phyloP scores from a whole-genome alignment of 768 basidiomycete species.

The Mycena capillaripes region DNA sequence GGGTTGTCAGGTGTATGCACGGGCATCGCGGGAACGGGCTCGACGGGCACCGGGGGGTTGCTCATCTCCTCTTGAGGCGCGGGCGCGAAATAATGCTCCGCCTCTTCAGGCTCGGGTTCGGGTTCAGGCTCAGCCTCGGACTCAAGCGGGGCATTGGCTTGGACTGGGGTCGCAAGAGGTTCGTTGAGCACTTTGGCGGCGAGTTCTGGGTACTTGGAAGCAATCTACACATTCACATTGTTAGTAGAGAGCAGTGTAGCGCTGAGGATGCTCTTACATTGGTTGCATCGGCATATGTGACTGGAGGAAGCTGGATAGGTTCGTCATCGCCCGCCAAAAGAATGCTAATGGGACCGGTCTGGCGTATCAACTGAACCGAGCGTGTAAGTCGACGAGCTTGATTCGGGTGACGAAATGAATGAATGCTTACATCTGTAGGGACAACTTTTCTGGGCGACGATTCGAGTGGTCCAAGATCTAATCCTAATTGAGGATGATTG shows the following conservation, averaged over 20 bases:
- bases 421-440: neutral
- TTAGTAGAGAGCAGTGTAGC: neutral
- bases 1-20: slow-evolving; percentile 48
- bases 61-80: too few relatives aligned
- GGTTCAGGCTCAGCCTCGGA: neutral
- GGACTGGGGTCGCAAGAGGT: slow-evolving; percentile 44
- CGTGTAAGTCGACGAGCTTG: neutral
- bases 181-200: slow-evolving; percentile 48
- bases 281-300: slow-evolving; percentile 56
- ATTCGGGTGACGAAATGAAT: neutral
- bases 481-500: slow-evolving; percentile 25
- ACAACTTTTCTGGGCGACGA: slow-evolving; percentile 7
- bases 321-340: slow-evolving; percentile 21
- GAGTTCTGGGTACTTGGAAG: slow-evolving; percentile 49
- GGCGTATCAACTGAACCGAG: neutral
- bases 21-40: slow-evolving; percentile 4
- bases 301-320: slow-evolving; percentile 39
- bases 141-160: slow-evolving; percentile 1
- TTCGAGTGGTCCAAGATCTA: slow-evolving; percentile 23
- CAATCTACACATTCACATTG: slow-evolving; percentile 45
- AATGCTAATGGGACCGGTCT: neutral
- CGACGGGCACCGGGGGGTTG: too few relatives aligned
- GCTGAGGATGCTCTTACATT: slow-evolving; percentile 46
- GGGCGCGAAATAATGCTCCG: neutral
- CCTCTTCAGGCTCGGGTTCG: slow-evolving; percentile 17